These are phyloP conservation scores for Chaetomiaceae sp. DNA, from an alignment of 2,329 filamentous ascomycete species.

Conservation along the genomic window DNA sequence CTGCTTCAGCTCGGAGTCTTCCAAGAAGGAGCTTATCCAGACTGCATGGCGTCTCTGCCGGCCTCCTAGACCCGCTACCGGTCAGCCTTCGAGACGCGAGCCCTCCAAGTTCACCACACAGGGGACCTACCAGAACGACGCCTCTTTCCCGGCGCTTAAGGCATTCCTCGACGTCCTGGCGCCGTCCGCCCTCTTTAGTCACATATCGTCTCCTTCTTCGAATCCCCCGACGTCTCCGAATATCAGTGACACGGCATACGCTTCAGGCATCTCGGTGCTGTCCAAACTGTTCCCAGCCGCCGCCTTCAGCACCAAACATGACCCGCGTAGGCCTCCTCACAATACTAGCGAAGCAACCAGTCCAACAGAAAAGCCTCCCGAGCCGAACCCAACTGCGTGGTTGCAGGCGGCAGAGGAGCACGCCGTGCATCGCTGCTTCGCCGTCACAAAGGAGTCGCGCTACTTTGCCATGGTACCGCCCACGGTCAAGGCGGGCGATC, in stretches of 20 bases:
- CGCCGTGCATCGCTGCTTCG: constrained; percentile 1
- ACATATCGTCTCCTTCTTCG: background rate
- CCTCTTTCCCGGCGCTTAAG: background rate
- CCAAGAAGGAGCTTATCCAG: constrained; percentile 12
- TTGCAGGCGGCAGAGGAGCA: background rate
- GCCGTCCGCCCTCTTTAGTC: constrained; percentile 1
- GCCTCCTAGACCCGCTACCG: constrained; percentile 3
- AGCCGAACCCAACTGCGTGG: background rate
- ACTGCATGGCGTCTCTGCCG: constrained; percentile 10
- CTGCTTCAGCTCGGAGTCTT: constrained; percentile 11
- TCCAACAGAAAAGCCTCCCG: background rate
- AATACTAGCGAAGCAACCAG: background rate
- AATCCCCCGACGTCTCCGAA: background rate
- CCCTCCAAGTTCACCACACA: constrained; percentile 1
- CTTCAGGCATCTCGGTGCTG: background rate
- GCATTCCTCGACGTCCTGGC: constrained; percentile 12
- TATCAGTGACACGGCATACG: background rate
- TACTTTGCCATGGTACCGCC: constrained; percentile 2
- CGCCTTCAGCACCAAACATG: constrained; percentile 1
- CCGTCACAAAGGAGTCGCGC: background rate
- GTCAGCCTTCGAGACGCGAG: background rate
- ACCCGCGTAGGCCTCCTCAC: background rate
- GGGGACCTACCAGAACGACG: constrained; percentile 1
- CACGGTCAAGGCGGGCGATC: background rate
- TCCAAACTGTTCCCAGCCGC: background rate